A percentile compares a stretch with the other conserved stretches of the same genome.
Evolutionary conservation across 768 basidiomycete genomes (phyloP).

Genomic region (Lanmaoa rubissima): DNA sequence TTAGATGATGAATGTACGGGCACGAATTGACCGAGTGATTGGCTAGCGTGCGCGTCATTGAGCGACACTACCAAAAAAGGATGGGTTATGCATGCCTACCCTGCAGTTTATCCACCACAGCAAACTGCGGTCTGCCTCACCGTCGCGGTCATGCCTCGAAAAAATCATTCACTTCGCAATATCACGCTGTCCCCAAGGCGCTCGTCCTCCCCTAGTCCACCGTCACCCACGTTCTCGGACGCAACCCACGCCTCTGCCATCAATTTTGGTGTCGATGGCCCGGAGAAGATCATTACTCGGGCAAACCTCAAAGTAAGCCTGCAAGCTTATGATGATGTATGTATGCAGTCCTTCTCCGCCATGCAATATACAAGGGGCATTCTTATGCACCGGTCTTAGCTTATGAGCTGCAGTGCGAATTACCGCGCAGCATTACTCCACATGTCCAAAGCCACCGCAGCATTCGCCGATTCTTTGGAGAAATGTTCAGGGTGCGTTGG

Average conservation of each 20-base stretch:
- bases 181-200: conserved; percentile 48
- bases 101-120: conserved; percentile 15
- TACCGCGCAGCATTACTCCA: conserved; percentile 80
- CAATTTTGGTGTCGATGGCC: conserved; percentile 72
- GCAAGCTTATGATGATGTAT: conserved; percentile 79
- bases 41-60: background rate
- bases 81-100: conserved; percentile 2
- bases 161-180: conserved; percentile 55
- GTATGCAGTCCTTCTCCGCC: conserved; percentile 24
- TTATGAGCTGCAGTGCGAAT: conserved; percentile 70
- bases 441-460: conserved; percentile 80
- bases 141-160: conserved; percentile 42
- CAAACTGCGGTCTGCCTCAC: conserved; percentile 11
- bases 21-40: background rate
- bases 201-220: conserved; percentile 54
- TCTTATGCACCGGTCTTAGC: conserved; percentile 43
- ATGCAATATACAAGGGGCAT: background rate
- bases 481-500: conserved; percentile 70
- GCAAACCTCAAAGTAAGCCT: conserved; percentile 74
- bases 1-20: conserved; percentile 2
- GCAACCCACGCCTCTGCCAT: conserved; percentile 75
- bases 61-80: conserved; percentile 17
- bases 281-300: conserved; percentile 80
- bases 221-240: conserved; percentile 84
- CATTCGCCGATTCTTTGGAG: conserved; percentile 85